Conservation (phyloP, 78 protist genomes). For the Monosiga brevicollis region DNA sequence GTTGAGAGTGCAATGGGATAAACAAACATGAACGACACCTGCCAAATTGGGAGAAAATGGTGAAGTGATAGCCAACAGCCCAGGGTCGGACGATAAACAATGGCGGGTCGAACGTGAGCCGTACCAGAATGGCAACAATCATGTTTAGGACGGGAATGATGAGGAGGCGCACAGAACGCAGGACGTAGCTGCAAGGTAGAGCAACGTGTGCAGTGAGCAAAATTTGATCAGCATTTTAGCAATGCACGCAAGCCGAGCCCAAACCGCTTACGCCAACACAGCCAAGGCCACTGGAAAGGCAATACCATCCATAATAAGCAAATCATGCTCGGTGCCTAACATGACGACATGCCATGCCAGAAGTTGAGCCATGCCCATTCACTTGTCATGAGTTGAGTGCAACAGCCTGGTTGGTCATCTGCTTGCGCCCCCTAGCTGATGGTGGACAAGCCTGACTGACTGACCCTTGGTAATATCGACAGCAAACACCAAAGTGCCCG, state of each 20-base stretch:
- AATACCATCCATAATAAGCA: slow-evolving; percentile 11
- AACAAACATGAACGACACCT: slow-evolving; percentile 19
- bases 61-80: no score
- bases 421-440: no score
- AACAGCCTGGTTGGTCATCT: no score
- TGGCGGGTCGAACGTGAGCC: no score
- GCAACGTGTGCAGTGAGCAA: not conserved
- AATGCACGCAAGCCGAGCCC: not conserved
- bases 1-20: not conserved
- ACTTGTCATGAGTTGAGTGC: no score
- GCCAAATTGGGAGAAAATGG: no score
- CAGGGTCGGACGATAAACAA: no score
- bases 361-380: no score
- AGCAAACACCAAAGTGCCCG: not conserved
- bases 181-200: not conserved
- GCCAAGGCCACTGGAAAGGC: slow-evolving; percentile 16
- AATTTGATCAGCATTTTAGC: not conserved
- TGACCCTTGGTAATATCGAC: not conserved
- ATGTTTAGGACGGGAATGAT: slow-evolving; percentile 14
- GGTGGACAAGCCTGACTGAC: no score
- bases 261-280: not conserved
- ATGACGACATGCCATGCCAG: no score
- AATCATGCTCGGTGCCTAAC: not conserved
- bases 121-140: not conserved
- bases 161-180: slow-evolving; percentile 13